A percentile compares a stretch with the other conserved stretches of the same genome.
phyloP scores from a whole-genome alignment of 2,329 filamentous ascomycete genomes.

The Sordariomycetes sp. region DNA sequence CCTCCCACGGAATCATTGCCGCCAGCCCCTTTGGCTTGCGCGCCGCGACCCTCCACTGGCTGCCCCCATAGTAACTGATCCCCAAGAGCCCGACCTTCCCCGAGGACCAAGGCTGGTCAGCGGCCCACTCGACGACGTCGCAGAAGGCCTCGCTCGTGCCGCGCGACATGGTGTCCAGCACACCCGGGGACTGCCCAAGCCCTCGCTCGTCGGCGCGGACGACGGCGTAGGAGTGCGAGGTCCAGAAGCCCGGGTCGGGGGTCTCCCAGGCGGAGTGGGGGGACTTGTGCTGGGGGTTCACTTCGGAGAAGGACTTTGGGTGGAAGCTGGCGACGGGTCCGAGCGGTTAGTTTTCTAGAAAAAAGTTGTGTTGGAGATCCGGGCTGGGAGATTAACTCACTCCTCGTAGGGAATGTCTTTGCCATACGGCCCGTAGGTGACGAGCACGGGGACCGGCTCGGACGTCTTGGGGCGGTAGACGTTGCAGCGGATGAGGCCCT shows the following conservation, averaged over 20 bases:
- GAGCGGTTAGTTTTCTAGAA: too few relatives aligned
- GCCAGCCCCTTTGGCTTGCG: slow-evolving; percentile 27
- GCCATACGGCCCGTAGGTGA: slow-evolving; percentile 62
- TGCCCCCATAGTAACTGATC: slow-evolving; percentile 28
- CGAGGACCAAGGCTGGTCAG: slow-evolving; percentile 28
- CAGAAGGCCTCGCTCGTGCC: slow-evolving; percentile 33
- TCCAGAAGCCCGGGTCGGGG: slow-evolving; percentile 44
- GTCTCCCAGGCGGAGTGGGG: slow-evolving; percentile 45
- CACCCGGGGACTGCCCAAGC: slow-evolving; percentile 29
- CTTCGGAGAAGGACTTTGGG: slow-evolving; percentile 26
- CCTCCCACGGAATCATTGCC: slow-evolving; percentile 36
- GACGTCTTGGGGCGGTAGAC: slow-evolving; percentile 19
- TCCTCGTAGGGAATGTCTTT: slow-evolving; percentile 56
- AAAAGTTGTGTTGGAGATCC: not conserved
- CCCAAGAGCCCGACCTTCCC: slow-evolving; percentile 33
- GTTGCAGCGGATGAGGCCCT: slow-evolving; percentile 21
- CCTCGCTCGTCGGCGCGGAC: slow-evolving; percentile 39
- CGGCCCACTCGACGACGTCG: slow-evolving; percentile 31
- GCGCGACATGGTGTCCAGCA: slow-evolving; percentile 33
- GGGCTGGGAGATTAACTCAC: slow-evolving; percentile 13
- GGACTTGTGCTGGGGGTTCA: slow-evolving; percentile 39
- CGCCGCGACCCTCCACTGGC: slow-evolving; percentile 32
- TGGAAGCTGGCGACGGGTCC: slow-evolving; percentile 17
- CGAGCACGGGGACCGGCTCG: slow-evolving; percentile 38
- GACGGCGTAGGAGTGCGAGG: slow-evolving; percentile 36